Percentiles rank a stretch among this genome's conserved stretches.
These are phyloP conservation scores for Lablab purpureus DNA, from an alignment of 306 rosid species.

Conservation along the genomic window DNA sequence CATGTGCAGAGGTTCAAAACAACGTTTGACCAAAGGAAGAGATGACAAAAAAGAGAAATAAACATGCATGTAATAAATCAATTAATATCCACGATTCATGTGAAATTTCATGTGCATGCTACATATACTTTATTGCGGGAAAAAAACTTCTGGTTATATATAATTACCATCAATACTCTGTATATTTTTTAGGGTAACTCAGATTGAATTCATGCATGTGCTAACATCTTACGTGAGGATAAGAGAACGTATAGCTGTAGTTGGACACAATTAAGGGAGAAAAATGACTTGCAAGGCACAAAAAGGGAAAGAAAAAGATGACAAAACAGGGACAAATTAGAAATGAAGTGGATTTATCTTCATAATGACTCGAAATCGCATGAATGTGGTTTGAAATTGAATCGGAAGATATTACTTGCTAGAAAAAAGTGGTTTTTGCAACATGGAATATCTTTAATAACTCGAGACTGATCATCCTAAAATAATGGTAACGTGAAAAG, in stretches of 20 bases:
- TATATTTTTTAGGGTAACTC: background rate
- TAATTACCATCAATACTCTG: background rate
- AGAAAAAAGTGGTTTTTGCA: constrained; percentile 35
- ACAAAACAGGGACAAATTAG: background rate
- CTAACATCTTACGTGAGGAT: background rate
- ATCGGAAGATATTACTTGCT: constrained; percentile 24
- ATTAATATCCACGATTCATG: background rate
- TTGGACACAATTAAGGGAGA: no score
- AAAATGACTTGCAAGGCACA: background rate
- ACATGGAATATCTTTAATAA: background rate
- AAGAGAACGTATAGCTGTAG: background rate
- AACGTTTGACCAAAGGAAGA: background rate
- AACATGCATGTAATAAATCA: background rate
- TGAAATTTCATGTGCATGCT: background rate
- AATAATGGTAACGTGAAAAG: background rate
- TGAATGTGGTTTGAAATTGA: background rate
- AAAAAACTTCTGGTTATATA: background rate
- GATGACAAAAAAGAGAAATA: background rate
- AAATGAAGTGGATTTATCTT: background rate
- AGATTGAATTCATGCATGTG: background rate
- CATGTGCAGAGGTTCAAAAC: background rate
- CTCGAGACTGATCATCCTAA: constrained; percentile 15
- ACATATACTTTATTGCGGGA: background rate
- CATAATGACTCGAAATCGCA: constrained; percentile 14
- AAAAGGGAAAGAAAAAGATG: background rate